phyloP scores from a whole-genome alignment of 2,329 filamentous ascomycete genomes.

The Xylaria sp. region DNA sequence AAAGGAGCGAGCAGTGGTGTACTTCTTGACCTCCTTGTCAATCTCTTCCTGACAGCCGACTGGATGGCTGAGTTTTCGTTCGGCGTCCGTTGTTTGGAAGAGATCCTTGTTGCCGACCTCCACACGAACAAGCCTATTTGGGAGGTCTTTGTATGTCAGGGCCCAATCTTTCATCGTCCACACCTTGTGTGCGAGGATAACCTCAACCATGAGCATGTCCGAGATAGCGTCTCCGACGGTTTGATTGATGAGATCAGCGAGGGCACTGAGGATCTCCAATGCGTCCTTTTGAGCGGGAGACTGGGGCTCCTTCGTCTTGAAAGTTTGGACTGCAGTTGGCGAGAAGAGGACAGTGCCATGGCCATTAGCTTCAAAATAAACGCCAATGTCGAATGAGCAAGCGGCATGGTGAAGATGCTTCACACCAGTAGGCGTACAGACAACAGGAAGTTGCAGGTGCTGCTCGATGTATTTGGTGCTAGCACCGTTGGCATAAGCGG shows the following conservation, averaged over 20 bases:
- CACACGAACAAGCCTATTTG: slow-evolving; percentile 93
- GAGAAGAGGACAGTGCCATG: slow-evolving; percentile 98
- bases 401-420: slow-evolving; percentile 99
- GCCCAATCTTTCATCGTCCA: slow-evolving; percentile 95
- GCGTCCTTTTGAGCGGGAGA: slow-evolving; percentile 92
- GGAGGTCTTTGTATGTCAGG: slow-evolving; percentile 90
- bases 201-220: slow-evolving; percentile 95
- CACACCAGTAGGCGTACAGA: slow-evolving; percentile 94
- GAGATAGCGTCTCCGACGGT: slow-evolving; percentile 96
- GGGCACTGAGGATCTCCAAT: slow-evolving; percentile 82
- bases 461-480: slow-evolving; percentile 93
- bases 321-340: slow-evolving; percentile 79
- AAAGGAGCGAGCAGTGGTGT: slow-evolving; percentile 88
- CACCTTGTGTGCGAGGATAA: slow-evolving; percentile 92
- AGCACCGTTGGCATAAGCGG: slow-evolving; percentile 96
- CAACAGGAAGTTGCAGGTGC: slow-evolving; percentile 86
- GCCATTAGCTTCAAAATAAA: slow-evolving; percentile 99
- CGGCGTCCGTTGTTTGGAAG: slow-evolving; percentile 91
- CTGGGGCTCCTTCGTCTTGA: slow-evolving; percentile 83
- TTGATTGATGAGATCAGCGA: slow-evolving; percentile 96
- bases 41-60: slow-evolving; percentile 85
- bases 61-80: slow-evolving; percentile 85
- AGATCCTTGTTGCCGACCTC: slow-evolving; percentile 88
- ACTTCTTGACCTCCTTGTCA: slow-evolving; percentile 88
- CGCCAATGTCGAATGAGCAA: slow-evolving; percentile 91